A percentile compares a stretch with the other conserved stretches of the same genome.
These are phyloP conservation scores for Mrakia gelida DNA, from an alignment of 768 basidiomycete species.

Conservation along the genomic window DNA sequence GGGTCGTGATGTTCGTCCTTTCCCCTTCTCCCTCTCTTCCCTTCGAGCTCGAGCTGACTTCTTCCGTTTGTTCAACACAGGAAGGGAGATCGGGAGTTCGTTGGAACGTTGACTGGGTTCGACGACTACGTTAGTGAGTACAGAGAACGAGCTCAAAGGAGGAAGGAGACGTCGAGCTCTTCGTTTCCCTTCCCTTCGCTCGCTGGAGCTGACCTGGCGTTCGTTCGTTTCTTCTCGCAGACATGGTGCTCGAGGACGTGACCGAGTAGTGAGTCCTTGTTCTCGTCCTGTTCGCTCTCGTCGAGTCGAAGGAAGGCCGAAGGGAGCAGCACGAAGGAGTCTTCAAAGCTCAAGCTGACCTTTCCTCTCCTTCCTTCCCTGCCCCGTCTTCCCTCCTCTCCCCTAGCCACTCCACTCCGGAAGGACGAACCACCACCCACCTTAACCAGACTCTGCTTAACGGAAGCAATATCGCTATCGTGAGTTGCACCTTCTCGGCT, in stretches of 20 bases:
- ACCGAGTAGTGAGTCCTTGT: conserved; percentile 74
- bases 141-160: too few relatives aligned
- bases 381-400: background rate
- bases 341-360: conserved; percentile 11
- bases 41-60: background rate
- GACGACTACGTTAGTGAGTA: conserved; percentile 99
- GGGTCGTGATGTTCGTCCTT: conserved; percentile 40
- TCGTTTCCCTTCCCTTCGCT: background rate
- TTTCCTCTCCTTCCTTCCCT: background rate
- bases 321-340: background rate
- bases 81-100: conserved; percentile 93
- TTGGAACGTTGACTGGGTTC: conserved; percentile 88
- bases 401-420: conserved; percentile 73
- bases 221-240: conserved; percentile 31
- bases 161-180: background rate
- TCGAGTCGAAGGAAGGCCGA: background rate
- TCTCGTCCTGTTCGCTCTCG: background rate
- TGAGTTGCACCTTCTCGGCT: conserved; percentile 46
- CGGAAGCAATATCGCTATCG: conserved; percentile 96
- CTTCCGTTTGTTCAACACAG: background rate
- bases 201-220: background rate
- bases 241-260: conserved; percentile 70
- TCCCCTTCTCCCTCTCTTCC: background rate
- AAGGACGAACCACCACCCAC: conserved; percentile 72
- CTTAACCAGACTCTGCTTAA: conserved; percentile 85